Evolutionary conservation across 202 grass and related monocot genomes (phyloP).

Genomic region (Dendrocalamus latiflorus): DNA sequence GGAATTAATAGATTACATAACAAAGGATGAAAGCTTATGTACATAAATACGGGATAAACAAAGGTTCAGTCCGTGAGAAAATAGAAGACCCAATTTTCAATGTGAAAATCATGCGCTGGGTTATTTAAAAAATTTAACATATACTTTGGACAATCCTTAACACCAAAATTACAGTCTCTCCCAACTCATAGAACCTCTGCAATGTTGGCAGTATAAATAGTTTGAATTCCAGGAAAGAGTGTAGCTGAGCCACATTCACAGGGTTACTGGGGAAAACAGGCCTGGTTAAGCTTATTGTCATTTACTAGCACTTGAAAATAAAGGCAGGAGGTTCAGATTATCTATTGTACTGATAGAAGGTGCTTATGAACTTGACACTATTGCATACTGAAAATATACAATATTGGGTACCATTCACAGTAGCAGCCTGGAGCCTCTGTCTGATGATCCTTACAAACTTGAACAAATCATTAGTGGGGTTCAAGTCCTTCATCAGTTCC

Average conservation of each 20-base stretch:
- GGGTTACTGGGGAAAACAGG: background rate
- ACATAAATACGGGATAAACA: background rate
- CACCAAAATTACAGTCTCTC: background rate
- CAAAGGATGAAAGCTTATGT: background rate
- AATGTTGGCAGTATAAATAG: background rate
- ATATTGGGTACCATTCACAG: slow-evolving; percentile 47
- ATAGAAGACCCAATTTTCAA: background rate
- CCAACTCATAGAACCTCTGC: background rate
- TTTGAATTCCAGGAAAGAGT: background rate
- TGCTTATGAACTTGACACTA: background rate
- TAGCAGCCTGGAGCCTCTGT: slow-evolving; percentile 54
- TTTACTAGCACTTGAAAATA: background rate
- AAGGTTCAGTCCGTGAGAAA: background rate
- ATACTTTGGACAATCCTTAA: background rate
- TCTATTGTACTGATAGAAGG: background rate
- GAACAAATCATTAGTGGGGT: slow-evolving; percentile 39
- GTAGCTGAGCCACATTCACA: background rate
- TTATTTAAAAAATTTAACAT: background rate
- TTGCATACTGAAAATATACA: background rate
- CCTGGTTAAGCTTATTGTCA: background rate
- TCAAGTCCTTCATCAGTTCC: slow-evolving; percentile 48
- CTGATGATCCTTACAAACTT: slow-evolving; percentile 60
- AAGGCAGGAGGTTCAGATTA: background rate
- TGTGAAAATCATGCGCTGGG: background rate
- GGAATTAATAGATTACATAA: background rate